Evolutionary conservation across 345 rosid species (phyloP), one percentile per base, ranked within the genome.

Genomic region (Pistacia atlantica): DNA sequence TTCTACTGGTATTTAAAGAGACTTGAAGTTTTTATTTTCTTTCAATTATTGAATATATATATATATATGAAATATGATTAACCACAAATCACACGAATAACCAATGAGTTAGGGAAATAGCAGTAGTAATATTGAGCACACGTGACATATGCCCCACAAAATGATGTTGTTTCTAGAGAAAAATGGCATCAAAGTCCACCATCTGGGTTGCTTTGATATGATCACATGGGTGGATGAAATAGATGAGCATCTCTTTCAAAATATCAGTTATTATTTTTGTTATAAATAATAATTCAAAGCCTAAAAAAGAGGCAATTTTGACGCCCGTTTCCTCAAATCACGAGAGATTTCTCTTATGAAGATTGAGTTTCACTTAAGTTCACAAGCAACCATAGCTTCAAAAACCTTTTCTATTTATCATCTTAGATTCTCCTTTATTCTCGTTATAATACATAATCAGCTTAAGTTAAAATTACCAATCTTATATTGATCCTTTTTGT

Each of bases 71-170:
- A 22, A 0, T 25, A 25, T 25, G 25, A 25, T 31, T 31, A 31
- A 31, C 33, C 33, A 31, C 33, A 31, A 31, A 31, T 31, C 33
- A 31, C 33, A 31, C 2, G 33, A 31, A 31, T 31, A 6, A 38
- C 0, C 4, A 0, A 38, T 38, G 42, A 38, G 42, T 38, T 67
- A 13, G 66, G 9, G 33, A 54, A 14, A 17, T 25, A 25, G 25
- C 1, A 25, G 25, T 25, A 25, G 25, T 25, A 25, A 25, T 18
- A 17, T 73, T 69, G 62, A 64, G 65, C 73, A 48, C 84, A 84
- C 77, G 79, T 84, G 87, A 79, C 67, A 38, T 6, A 73, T 60
- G 82, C 22, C 77, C 80, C 80, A 14, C 68, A 7, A 65, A 73
- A 81, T 78, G 77, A 81, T 75, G 78, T 61, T 65, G 69, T 17